Base-by-base conservation (phyloP, 768 basidiomycete genomes). In the Amanita polypyramis region DNA sequence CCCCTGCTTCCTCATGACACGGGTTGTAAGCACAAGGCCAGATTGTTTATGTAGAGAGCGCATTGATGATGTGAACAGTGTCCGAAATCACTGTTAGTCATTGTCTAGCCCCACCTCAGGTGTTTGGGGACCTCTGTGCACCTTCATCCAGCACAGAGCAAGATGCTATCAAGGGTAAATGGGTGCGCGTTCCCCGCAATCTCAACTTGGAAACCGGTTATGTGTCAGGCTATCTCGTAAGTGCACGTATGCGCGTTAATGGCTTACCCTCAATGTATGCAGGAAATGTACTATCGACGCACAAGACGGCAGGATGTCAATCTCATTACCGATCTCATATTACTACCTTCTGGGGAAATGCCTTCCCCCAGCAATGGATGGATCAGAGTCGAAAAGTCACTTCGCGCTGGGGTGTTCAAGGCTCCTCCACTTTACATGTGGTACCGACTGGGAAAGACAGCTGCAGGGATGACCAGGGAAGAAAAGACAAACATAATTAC, bases 161-260 rank as follows among this genome's bases (percentile, higher is more conserved):
- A 41, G 86, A 92, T 58, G 80, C 83, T 4, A 75, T 80, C 55
- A 80, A 75, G 54, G 86, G 86, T 0, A 87, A 83, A 56, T 99
- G 95, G 95, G 90, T 95, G 1, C 78, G 85, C 11, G 83, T 99
- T 10, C 79, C 80, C 33, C 73, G 79, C 38, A 85, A 97, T 65
- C 63, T 97, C 29, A 93, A 93, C 59, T 54, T 69, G 29, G 69
- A 77, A 74, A 69, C 65, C 60, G 55, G 82, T 69, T 50, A 61
- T 76, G 20, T 83, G 68, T 56, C 66, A 44, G 67, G 70, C 65
- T 80, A 72, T 56, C 62, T 88, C 57, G 80, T 89, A 52, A 58
- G 77, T 46, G 15, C 20, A 5, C 17, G 25, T 39, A 4, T 23
- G 10, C 3, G 37, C 46, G 10, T 3, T 36, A 5, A 43, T 32